These are phyloP conservation scores for Rhizophagus prolifer DNA, from an alignment of 192 early-diverging fungal genomes.

Conservation along the genomic window DNA sequence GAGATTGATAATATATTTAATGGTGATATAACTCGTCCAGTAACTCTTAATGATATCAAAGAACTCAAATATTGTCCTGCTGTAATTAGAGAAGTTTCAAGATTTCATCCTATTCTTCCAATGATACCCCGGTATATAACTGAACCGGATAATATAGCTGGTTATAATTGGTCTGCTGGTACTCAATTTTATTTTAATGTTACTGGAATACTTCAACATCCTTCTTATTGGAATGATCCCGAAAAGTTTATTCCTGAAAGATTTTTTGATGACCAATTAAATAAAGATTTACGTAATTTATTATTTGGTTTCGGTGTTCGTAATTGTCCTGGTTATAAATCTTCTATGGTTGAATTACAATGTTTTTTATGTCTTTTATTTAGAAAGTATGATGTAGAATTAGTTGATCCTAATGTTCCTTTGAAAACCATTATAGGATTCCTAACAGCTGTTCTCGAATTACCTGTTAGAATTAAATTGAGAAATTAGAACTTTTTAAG, in stretches of 20 bases:
- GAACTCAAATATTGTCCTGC: slow-evolving; percentile 8
- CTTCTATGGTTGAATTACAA: neutral
- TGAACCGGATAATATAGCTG: neutral
- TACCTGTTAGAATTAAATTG: no score
- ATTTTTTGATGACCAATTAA: neutral
- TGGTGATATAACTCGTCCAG: neutral
- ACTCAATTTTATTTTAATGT: neutral
- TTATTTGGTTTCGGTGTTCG: slow-evolving; percentile 6
- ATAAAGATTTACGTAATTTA: neutral
- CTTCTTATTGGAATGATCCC: neutral
- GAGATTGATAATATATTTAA: slow-evolving; percentile 5
- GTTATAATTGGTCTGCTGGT: neutral
- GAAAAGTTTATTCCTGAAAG: no score
- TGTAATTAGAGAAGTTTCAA: slow-evolving; percentile 3
- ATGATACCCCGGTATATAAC: neutral
- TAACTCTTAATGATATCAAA: neutral
- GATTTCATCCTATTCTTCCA: neutral
- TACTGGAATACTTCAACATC: neutral
- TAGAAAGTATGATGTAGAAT: slow-evolving; percentile 11
- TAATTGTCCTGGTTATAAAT: neutral
- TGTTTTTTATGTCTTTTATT: neutral
- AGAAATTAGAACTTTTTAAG: no score
- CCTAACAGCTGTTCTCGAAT: no score
- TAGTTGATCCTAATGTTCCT: neutral
- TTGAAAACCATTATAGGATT: no score